Evolutionary conservation across 2,329 filamentous ascomycete genomes (phyloP), one percentile per base, ranked within the genome.

Genomic region (Colletotrichum destructivum): DNA sequence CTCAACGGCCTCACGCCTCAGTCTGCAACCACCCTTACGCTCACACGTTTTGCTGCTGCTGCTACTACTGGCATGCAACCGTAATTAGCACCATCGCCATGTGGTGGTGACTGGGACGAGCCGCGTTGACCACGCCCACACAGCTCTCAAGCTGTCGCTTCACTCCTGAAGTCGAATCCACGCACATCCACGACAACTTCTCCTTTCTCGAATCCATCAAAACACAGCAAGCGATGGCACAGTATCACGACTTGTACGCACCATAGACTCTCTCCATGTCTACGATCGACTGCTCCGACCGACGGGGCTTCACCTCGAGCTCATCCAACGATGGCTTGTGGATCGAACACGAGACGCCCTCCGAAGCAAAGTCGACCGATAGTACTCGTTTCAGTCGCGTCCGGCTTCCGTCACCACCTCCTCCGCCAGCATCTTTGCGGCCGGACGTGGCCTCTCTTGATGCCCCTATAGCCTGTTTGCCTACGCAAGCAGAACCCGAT

Each of bases 261-360:
- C 69, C 65, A 54, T 72, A 72, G 40, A 46, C 52, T 49, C 49
- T 55, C 54, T 52, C 44, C 47, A 72, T 72, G 69, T 54, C 69
- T 59, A 59, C 69, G 12, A 59, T 35, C 40, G 46, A 69, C 23
- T 38, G 4, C 35, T 42, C 57, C 60, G 31, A 49, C 40, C 51
- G 46, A 47, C 65, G 44, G 59, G 51, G 52, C n/a, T 63, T 63
- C 35, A 31, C 65, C 23, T 49, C 40, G 8, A 64, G 54, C 18
- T 31, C 47, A 40, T 54, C 65, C 15, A 23, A 40, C 26, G 52
- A 69, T 60, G 40, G 31, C 35, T 16, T 26, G 23, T 38, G 23
- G 16, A 26, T 31, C 44, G 42, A 69, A 21, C 56, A 57, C 64
- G 69, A 59, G 31, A 54, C 21, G 42, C 51, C 69, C 21, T 46